Conservation (phyloP, 78 protist species). For the Dictyostelium citrinum region DNA sequence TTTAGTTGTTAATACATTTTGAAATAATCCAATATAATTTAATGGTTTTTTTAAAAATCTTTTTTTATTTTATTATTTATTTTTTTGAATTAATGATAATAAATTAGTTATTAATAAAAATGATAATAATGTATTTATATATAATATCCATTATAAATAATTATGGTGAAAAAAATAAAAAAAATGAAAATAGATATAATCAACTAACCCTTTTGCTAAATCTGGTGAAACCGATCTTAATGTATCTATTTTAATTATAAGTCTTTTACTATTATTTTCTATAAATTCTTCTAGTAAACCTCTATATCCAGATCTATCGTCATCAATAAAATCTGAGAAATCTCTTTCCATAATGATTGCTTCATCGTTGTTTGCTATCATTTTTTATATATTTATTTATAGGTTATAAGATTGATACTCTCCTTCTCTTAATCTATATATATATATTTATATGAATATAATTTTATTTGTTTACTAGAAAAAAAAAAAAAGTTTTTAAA, state of each 20-base stretch:
- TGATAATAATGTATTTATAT: no score
- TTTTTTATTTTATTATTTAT: neutral
- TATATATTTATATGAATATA: no score
- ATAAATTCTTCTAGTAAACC: neutral
- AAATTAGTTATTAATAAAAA: no score
- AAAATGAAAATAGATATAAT: neutral
- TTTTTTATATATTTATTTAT: neutral
- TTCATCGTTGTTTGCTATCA: neutral
- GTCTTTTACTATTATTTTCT: slow-evolving; percentile 17
- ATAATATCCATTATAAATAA: no score
- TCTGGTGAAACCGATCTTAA: neutral
- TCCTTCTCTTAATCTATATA: neutral
- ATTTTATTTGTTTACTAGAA: neutral
- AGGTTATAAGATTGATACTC: neutral
- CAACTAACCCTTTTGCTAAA: slow-evolving; percentile 8
- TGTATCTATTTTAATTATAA: slow-evolving; percentile 11
- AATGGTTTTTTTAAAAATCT: slow-evolving; percentile 23
- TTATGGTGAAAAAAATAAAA: no score
- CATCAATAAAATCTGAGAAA: neutral
- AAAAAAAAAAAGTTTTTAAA: neutral
- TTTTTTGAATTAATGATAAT: no score
- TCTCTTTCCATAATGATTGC: neutral
- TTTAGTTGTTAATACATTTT: neutral
- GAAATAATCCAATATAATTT: neutral
- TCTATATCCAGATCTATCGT: neutral